phyloP scores from a whole-genome alignment of 1,284 basidiomycete species.

The Coniferiporia weirii region DNA sequence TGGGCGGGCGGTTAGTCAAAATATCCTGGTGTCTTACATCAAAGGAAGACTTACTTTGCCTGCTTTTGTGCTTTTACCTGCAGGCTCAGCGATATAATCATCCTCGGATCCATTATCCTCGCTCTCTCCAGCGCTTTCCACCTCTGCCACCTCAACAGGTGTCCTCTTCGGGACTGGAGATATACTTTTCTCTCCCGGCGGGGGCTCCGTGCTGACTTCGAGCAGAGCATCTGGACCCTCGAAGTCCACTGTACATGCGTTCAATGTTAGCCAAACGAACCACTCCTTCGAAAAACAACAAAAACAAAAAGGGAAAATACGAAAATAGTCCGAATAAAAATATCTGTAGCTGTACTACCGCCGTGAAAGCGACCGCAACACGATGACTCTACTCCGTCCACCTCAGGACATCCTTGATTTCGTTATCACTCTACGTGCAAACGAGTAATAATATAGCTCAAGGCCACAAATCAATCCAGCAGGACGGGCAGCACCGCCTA shows the following conservation, averaged over 20 bases:
- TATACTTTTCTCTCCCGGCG: constrained; percentile 17
- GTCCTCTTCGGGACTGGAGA: constrained; percentile 20
- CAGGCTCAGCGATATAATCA: constrained; percentile 55
- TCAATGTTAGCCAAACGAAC: constrained; percentile 4
- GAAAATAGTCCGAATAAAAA: background rate
- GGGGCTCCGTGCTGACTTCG: background rate
- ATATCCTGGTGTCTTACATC: constrained; percentile 5
- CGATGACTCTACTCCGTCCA: background rate
- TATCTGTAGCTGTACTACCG: background rate
- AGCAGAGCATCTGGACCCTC: constrained; percentile 15
- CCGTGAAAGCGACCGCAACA: background rate
- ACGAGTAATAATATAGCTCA: background rate
- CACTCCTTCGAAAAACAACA: background rate
- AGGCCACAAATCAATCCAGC: background rate
- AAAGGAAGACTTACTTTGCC: constrained; percentile 40
- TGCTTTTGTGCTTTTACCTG: constrained; percentile 26
- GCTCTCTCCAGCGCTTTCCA: constrained; percentile 15
- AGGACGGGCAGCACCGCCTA: background rate
- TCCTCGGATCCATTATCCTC: constrained; percentile 56
- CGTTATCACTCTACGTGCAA: background rate
- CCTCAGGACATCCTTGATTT: background rate
- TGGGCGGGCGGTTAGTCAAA: constrained; percentile 12
- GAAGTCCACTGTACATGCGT: constrained; percentile 11
- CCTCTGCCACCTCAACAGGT: background rate
- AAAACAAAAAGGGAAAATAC: background rate